Base-by-base conservation (phyloP, 164 flowering plant species). In the Sextonia rubra region DNA sequence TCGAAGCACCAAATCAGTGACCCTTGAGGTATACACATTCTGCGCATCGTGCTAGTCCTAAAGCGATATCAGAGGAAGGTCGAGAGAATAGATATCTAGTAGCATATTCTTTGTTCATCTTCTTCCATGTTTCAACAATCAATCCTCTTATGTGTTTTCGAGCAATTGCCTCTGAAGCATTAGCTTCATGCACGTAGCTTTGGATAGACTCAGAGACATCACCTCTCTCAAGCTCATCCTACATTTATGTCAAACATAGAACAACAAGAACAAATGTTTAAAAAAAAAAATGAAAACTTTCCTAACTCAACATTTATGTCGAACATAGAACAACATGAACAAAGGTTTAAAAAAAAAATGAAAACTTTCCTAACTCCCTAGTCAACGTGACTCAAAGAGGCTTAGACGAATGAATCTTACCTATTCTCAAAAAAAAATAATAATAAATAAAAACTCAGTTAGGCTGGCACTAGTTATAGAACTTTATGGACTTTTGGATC, bases 21-120 rank as follows among this genome's bases (percentile, higher is more conserved):
- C 77, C 82, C 47, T 77, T 8, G 18, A 66, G 63, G 68, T 79
- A 79, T 3, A 63, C 27, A 61, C 69, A 60, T 7, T 49, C 72
- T 4, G 68, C 11, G 23, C 61, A 68, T 12, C 79, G 61, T 47
- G 30, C 66, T 30, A 73, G 61, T 24, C 71, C 63, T 1, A 66
- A n/a, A 0, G 29, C 63, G 1, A 12, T 25, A 60, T 23, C 7
- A 0, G 9, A 8, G 12, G n/a, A 60, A n/a, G 63, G 63, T n/a
- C n/a, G 63, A 0, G 23, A 25, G 4, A n/a, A 22, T 20, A 23
- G 63, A 22, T 9, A 22, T 4, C 4, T 29, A 8, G 17, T 4
- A 30, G 11, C 58, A 48, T 11, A 15, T 18, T 47, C 69, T 8
- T 60, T 22, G 25, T 60, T 60, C 63, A 60, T 2, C 63, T 60